These are phyloP conservation scores for Clarireedia paspali DNA, from an alignment of 2,329 filamentous ascomycete genomes.

Conservation along the genomic window DNA sequence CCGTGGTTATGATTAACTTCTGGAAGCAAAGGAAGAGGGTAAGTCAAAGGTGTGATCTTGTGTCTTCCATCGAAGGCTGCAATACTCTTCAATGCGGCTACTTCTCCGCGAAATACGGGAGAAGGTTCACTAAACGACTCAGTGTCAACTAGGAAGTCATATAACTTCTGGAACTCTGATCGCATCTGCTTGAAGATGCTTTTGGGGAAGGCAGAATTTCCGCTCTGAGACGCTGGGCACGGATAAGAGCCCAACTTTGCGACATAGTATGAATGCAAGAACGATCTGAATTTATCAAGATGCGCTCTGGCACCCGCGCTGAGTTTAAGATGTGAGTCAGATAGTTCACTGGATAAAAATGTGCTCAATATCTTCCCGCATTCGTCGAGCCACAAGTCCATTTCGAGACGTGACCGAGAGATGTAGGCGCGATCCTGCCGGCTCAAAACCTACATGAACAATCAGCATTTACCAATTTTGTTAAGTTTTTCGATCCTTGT, in stretches of 20 bases:
- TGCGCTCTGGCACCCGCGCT: slow-evolving; percentile 54
- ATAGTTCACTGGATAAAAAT: slow-evolving; percentile 66
- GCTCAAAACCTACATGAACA: slow-evolving; percentile 36
- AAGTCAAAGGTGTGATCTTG: slow-evolving; percentile 49
- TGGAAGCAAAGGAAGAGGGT: slow-evolving; percentile 63
- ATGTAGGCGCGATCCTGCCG: slow-evolving; percentile 57
- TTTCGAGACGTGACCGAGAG: slow-evolving; percentile 52
- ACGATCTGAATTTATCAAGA: slow-evolving; percentile 64
- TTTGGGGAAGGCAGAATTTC: too few relatives aligned
- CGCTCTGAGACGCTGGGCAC: too few relatives aligned
- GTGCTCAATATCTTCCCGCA: slow-evolving; percentile 51
- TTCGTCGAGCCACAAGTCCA: slow-evolving; percentile 54
- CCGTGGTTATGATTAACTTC: slow-evolving; percentile 20
- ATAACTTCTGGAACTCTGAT: slow-evolving; percentile 31
- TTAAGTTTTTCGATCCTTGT: slow-evolving; percentile 9
- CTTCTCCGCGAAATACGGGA: slow-evolving; percentile 52
- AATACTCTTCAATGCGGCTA: slow-evolving; percentile 63
- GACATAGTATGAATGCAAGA: slow-evolving; percentile 39
- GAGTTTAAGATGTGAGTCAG: slow-evolving; percentile 57
- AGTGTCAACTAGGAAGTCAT: slow-evolving; percentile 63
- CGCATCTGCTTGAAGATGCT: too few relatives aligned
- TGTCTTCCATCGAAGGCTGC: slow-evolving; percentile 57
- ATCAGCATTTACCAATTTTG: neutral
- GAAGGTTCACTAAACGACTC: slow-evolving; percentile 36
- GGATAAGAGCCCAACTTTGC: too few relatives aligned